A percentile compares a stretch with the other conserved stretches of the same genome.
These are phyloP conservation scores for Fonsecaea erecta DNA, from an alignment of 2,329 filamentous ascomycete genomes.

Conservation along the genomic window DNA sequence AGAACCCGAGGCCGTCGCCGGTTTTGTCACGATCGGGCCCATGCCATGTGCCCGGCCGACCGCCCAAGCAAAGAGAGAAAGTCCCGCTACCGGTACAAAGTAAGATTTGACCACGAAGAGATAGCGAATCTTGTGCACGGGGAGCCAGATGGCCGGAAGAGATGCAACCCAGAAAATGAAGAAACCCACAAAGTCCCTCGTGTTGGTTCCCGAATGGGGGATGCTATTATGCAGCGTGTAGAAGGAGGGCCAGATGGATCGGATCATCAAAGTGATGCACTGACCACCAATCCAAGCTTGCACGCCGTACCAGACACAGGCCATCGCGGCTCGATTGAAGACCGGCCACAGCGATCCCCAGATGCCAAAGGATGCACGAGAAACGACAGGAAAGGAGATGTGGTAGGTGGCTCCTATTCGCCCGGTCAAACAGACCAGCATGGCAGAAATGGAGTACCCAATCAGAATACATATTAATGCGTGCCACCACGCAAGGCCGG, in stretches of 20 bases:
- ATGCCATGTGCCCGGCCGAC: slow-evolving; percentile 79
- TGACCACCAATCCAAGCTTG: slow-evolving; percentile 48
- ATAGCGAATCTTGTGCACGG: slow-evolving; percentile 60
- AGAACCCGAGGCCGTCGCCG: slow-evolving; percentile 66
- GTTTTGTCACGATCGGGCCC: slow-evolving; percentile 78
- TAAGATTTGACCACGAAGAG: slow-evolving; percentile 89
- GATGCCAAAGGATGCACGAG: slow-evolving; percentile 42
- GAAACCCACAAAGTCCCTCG: slow-evolving; percentile 49
- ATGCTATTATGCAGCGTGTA: slow-evolving; percentile 68
- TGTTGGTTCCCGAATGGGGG: slow-evolving; percentile 70
- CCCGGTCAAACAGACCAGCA: slow-evolving; percentile 46
- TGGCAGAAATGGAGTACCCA: slow-evolving; percentile 46
- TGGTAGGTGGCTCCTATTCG: slow-evolving; percentile 49
- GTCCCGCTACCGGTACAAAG: slow-evolving; percentile 79
- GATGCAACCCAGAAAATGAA: slow-evolving; percentile 43
- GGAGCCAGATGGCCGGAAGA: slow-evolving; percentile 40
- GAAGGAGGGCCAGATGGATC: slow-evolving; percentile 42
- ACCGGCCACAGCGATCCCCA: slow-evolving; percentile 77
- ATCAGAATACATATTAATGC: slow-evolving; percentile 45
- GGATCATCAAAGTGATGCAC: slow-evolving; percentile 43
- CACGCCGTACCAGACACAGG: slow-evolving; percentile 50
- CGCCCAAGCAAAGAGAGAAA: slow-evolving; percentile 87
- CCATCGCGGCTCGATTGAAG: slow-evolving; percentile 73
- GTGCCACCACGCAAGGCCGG: slow-evolving; percentile 50
- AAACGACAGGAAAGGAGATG: slow-evolving; percentile 51